A percentile compares a stretch with the other conserved stretches of the same genome.
Conservation (phyloP, 257 asterid genomes). For the Solanum chaucha region DNA sequence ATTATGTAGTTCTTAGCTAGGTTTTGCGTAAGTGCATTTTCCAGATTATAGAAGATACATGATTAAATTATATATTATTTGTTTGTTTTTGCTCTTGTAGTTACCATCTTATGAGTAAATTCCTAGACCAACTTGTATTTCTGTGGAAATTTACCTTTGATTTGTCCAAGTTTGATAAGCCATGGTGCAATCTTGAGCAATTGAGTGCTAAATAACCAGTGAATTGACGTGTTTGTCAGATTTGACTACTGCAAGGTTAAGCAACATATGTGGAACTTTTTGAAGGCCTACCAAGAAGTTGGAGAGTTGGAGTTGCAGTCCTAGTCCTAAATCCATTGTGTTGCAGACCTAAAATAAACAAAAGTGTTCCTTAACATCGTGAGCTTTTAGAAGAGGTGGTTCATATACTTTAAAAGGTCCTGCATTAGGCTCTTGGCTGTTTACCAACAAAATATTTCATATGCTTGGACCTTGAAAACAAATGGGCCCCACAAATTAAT, state of each 20-base stretch:
- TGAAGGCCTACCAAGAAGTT: background rate
- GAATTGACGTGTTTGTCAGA: background rate
- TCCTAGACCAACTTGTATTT: background rate
- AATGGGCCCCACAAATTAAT: background rate
- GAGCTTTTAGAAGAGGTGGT: background rate
- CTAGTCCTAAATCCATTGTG: background rate
- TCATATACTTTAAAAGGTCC: background rate
- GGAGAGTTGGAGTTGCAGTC: background rate
- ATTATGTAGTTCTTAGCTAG: background rate
- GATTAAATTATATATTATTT: background rate
- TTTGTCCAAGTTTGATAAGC: background rate
- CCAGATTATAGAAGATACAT: background rate
- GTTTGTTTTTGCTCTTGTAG: background rate
- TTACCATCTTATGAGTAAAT: background rate
- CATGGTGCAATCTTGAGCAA: background rate
- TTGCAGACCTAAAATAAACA: background rate
- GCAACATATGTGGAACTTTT: background rate
- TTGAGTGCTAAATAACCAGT: background rate
- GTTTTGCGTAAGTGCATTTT: background rate
- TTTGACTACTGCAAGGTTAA: background rate
- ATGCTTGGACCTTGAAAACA: background rate
- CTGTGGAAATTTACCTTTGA: background rate
- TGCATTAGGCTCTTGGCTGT: background rate
- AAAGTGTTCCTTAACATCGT: background rate
- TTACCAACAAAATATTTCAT: background rate